Conservation (phyloP, 441 rosid genomes). For the Gossypium aridum region DNA sequence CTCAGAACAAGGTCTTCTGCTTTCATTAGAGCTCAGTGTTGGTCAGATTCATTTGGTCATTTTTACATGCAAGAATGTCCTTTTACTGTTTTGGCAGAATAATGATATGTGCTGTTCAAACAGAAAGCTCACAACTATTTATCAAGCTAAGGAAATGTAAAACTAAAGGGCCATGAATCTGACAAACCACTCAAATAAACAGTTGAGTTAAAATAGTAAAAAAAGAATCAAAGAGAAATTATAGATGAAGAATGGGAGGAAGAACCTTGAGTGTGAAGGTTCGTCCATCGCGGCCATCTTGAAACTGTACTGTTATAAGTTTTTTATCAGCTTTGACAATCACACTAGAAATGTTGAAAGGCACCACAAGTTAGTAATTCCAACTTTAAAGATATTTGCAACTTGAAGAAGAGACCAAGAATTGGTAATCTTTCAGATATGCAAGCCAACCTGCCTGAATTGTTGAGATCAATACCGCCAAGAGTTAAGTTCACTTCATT, state of each 20-base stretch:
- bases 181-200: constrained; percentile 1
- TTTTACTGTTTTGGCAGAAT: not conserved
- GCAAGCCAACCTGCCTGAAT: constrained; percentile 99
- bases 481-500: constrained; percentile 93
- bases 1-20: not conserved
- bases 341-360: constrained; percentile 54
- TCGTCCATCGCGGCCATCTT: constrained; percentile 97
- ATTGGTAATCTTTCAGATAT: constrained; percentile 24
- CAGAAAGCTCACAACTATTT: not conserved
- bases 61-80: not conserved
- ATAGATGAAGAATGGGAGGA: constrained; percentile 8
- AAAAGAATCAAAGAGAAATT: not conserved
- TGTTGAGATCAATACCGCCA: constrained; percentile 99
- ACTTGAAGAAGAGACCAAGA: constrained; percentile 8
- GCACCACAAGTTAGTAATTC: constrained; percentile 27
- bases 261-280: constrained; percentile 95
- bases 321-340: constrained; percentile 95
- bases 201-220: constrained; percentile 2
- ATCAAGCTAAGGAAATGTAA: constrained; percentile 1
- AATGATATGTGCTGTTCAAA: not conserved
- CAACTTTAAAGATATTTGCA: constrained; percentile 16
- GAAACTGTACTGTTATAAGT: constrained; percentile 88
- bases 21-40: not conserved
- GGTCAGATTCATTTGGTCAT: not conserved
- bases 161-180: not conserved